Conservation (phyloP, 495 filamentous ascomycete species). For the Extremus antarcticus region DNA sequence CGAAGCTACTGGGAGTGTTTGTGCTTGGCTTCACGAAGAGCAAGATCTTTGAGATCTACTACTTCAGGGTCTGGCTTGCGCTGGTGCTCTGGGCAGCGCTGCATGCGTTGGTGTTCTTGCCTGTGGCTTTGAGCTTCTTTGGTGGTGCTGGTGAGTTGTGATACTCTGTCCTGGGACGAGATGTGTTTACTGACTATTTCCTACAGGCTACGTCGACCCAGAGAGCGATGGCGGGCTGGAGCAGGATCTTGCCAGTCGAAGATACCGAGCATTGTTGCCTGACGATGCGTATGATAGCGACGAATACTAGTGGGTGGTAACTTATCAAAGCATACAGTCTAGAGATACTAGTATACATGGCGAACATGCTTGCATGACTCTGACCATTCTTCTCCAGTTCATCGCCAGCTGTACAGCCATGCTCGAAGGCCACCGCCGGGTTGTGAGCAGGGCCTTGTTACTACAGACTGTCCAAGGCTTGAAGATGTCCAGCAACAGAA, state of each 20-base stretch:
- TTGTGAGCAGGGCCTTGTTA: too few species aligned
- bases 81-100: constrained; percentile 79
- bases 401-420: too few species aligned
- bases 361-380: too few species aligned
- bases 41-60: constrained; percentile 99
- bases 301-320: constrained; percentile 25
- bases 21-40: constrained; percentile 90
- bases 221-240: constrained; percentile 76
- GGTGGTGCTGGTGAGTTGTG: constrained; percentile 62
- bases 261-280: constrained; percentile 33
- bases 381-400: too few species aligned
- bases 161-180: background rate
- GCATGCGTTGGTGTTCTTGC: constrained; percentile 84
- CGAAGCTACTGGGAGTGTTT: constrained; percentile 82
- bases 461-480: too few species aligned
- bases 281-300: constrained; percentile 35
- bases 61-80: constrained; percentile 91
- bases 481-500: too few species aligned
- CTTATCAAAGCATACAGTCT: too few species aligned
- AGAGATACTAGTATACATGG: too few species aligned
- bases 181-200: constrained; percentile 13
- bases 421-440: too few species aligned
- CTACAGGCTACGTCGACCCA: constrained; percentile 64
- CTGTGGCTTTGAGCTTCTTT: constrained; percentile 75
- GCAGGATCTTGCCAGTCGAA: constrained; percentile 53